Evolutionary conservation across 768 basidiomycete genomes (phyloP).

Genomic region (Mycena filopes): DNA sequence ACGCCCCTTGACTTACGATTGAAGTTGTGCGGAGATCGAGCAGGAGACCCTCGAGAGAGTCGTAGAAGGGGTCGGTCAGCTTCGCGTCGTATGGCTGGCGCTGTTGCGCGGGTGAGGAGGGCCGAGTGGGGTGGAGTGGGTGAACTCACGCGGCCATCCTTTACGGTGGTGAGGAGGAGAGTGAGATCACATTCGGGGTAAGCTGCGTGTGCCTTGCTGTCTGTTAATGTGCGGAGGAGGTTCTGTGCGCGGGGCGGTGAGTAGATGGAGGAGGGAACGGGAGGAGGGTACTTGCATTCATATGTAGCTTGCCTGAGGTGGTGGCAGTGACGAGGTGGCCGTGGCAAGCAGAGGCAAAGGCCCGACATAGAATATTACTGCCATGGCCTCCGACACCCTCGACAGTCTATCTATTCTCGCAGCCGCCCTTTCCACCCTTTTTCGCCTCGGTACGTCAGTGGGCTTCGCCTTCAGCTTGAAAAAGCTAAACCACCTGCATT

Average conservation of each 20-base stretch:
- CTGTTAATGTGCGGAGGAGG: conserved; percentile 88
- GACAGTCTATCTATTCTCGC: not conserved
- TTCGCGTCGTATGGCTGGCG: conserved; percentile 70
- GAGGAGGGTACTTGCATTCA: conserved; percentile 53
- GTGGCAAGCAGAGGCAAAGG: too few species aligned
- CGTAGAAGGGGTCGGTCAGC: conserved; percentile 90
- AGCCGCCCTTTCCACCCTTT: conserved; percentile 43
- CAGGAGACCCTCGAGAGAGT: conserved; percentile 90
- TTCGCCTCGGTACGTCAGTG: too few species aligned
- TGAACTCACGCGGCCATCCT: conserved; percentile 84
- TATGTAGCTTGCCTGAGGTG: conserved; percentile 41
- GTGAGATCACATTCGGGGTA: conserved; percentile 79
- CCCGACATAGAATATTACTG: too few species aligned
- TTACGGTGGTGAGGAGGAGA: conserved; percentile 84
- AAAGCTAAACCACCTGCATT: too few species aligned
- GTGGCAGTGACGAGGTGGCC: too few species aligned
- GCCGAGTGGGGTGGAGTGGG: conserved; percentile 20
- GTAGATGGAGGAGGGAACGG: conserved; percentile 12
- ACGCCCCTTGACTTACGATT: conserved; percentile 58
- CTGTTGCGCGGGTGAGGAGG: conserved; percentile 40
- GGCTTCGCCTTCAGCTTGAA: too few species aligned
- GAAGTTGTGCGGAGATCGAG: conserved; percentile 84
- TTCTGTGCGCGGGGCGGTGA: conserved; percentile 61
- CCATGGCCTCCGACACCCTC: conserved; percentile 4
- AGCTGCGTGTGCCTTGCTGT: conserved; percentile 72